Conservation (phyloP, 352 stramenopile species). For the Elongisporangium senticosum region DNA sequence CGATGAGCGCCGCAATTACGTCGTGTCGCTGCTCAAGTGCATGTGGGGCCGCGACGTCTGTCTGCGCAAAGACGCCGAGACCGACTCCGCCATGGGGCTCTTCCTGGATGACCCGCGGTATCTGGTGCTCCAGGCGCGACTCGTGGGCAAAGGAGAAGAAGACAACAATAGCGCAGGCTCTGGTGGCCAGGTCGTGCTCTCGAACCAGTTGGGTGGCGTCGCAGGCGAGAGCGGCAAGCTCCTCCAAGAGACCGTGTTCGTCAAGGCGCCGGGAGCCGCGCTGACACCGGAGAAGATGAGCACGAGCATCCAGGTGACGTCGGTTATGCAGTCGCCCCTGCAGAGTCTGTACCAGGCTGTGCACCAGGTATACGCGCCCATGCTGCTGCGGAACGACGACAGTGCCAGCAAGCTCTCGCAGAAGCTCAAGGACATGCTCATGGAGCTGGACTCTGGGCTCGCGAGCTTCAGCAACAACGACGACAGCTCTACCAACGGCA, state of each 20-base stretch:
- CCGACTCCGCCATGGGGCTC: slow-evolving; percentile 38
- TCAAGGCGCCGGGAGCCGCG: slow-evolving; percentile 42
- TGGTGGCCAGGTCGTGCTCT: slow-evolving; percentile 13
- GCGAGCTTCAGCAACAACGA: slow-evolving; percentile 14
- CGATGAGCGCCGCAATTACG: slow-evolving; percentile 52
- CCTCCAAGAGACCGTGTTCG: slow-evolving; percentile 32
- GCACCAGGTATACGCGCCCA: slow-evolving; percentile 77
- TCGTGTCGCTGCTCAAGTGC: slow-evolving; percentile 50
- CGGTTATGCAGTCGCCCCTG: slow-evolving; percentile 59
- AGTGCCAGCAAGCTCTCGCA: slow-evolving; percentile 49
- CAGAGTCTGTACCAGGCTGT: slow-evolving; percentile 77
- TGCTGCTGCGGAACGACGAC: slow-evolving; percentile 53
- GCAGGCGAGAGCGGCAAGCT: slow-evolving; percentile 16
- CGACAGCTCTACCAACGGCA: slow-evolving; percentile 12
- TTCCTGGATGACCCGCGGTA: slow-evolving; percentile 77
- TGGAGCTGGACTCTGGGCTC: slow-evolving; percentile 68
- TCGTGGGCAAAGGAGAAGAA: slow-evolving; percentile 14
- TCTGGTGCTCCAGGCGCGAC: slow-evolving; percentile 46
- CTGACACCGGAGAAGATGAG: slow-evolving; percentile 70
- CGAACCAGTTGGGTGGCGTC: slow-evolving; percentile 24
- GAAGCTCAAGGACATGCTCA: slow-evolving; percentile 76
- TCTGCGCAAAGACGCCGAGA: slow-evolving; percentile 30
- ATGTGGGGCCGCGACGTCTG: slow-evolving; percentile 47
- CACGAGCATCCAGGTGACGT: slow-evolving; percentile 66
- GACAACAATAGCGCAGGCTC: slow-evolving; percentile 7